Base-by-base conservation (phyloP, 805 yeast genomes). In the Komagataella mondaviorum region DNA sequence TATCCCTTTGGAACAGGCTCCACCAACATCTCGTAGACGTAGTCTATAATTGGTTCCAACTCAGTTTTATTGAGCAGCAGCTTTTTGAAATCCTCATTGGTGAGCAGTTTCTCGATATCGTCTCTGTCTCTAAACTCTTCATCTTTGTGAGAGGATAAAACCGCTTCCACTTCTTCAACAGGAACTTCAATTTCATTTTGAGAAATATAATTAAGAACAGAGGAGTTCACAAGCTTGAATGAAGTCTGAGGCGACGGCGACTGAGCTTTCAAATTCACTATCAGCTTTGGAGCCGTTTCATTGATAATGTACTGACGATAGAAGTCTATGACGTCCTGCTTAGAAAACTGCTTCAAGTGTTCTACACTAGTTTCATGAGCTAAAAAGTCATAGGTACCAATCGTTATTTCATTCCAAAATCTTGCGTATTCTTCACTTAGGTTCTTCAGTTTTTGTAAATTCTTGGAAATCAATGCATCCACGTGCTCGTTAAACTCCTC, bases 321-420 rank as follows among this genome's bases (percentile, higher is more conserved):
- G 59, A 81, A 81, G 0, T 71, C 70, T 23, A 78, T 57, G 44
- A 89, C 67, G 24, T 89, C 85, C 1, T 66, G 63, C 59, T 81
- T 76, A 24, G 81, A 71, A 51, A 88, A 63, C 3, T 59, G 59
- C 50, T 75, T 72, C 51, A 88, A 72, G 3, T 76, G 54, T 47
- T 72, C 72, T 6, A 86, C 88, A 53, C 82, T 83, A 48, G 70
- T 67, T 44, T 71, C 76, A 53, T 79, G 71, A 51, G 77, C 72
- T 44, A 71, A 66, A 66, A 88, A 91, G 62, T 91, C 88, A 61
- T 85, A 90, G 65, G 71, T 85, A 5, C 96, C 96, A 52, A 79
- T 73, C 30, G 78, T 77, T 52, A 93, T 84, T 12, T 79, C 73
- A 51, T 75, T 71, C 78, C 88, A 81, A 63, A 78, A 83, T 58